Evolutionary conservation across 1,284 basidiomycete genomes (phyloP), one percentile per base, ranked within the genome.

Genomic region (Ceratorhiza oryzae-sativae): DNA sequence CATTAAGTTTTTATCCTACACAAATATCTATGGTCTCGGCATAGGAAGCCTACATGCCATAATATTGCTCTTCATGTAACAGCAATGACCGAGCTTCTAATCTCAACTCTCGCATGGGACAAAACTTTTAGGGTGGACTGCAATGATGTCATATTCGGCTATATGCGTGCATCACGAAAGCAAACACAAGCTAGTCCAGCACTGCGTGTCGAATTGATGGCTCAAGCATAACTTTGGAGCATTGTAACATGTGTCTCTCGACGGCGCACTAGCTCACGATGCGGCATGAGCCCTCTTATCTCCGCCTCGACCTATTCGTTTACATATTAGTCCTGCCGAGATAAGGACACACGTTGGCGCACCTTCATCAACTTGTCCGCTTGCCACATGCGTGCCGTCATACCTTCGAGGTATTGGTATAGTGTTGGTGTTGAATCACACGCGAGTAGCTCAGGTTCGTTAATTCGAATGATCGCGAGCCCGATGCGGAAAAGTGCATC

Each of bases 401-500:
- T 83, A 75, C 90, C 91, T 77, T 94, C 90, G 58, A 98, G 82
- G 12, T 91, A 87, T 9, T 93, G 90, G 77, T 98, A 98, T 8
- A 98, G 87, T 1, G 92, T 90, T 0, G 92, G 89, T 32, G 95
- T 90, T 1, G 92, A 93, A 72, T 91, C 88, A 77, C 93, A 94
- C 0, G 85, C 86, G 36, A 96, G 81, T 1, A 99, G 86, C 74
- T 97, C 94, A 32, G 84, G 82, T 79, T 97, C 93, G 80, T 94
- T 93, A 72, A 86, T 86, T 73, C 90, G 90, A 72, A 99, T 84
- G 51, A 98, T 94, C 9, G 89, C 90, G 53, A 98, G 84, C 0
- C 95, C 94, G 48, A 97, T 83, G 34, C 96, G 90, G 83, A 97
- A 97, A n/a, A 95, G 84, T 4, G 95, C 92, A 76, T 95, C 93